These are phyloP conservation scores for Krasilnikovozyma curviuscula DNA, from an alignment of 768 basidiomycete genomes.

Conservation along the genomic window DNA sequence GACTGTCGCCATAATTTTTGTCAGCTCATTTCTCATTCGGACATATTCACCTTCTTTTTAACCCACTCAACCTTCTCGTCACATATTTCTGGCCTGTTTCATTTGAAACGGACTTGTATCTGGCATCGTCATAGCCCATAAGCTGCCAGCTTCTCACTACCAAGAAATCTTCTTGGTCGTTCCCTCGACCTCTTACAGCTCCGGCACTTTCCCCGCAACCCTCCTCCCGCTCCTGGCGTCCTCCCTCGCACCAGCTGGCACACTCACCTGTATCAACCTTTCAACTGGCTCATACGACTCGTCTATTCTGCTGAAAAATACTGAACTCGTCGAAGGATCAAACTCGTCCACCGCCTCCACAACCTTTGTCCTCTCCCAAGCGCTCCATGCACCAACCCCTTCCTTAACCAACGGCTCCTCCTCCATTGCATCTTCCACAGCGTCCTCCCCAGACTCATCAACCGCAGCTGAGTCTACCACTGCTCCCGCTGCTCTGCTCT, in stretches of 20 bases:
- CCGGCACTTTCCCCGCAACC: slow-evolving; percentile 33
- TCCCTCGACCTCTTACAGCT: slow-evolving; percentile 41
- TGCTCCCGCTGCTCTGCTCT: background rate
- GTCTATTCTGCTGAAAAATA: slow-evolving; percentile 40
- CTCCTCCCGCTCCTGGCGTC: slow-evolving; percentile 43
- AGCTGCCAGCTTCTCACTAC: slow-evolving; percentile 10
- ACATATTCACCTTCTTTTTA: background rate
- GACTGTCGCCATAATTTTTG: background rate
- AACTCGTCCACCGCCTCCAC: background rate
- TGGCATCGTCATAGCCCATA: slow-evolving; percentile 10
- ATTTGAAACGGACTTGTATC: background rate
- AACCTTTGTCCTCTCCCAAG: background rate
- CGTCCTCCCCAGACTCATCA: background rate
- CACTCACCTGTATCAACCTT: slow-evolving; percentile 37
- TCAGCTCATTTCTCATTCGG: background rate
- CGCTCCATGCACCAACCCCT: background rate
- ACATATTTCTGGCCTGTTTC: slow-evolving; percentile 29
- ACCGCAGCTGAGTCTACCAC: background rate
- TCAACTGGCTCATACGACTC: slow-evolving; percentile 31
- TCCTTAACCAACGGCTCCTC: slow-evolving; percentile 55
- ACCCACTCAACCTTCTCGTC: background rate
- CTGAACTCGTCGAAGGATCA: slow-evolving; percentile 35
- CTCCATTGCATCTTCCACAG: slow-evolving; percentile 45
- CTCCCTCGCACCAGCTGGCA: slow-evolving; percentile 48
- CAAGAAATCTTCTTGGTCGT: slow-evolving; percentile 42